Conservation (phyloP, 805 yeast species). For the Kuraishia borneana region DNA sequence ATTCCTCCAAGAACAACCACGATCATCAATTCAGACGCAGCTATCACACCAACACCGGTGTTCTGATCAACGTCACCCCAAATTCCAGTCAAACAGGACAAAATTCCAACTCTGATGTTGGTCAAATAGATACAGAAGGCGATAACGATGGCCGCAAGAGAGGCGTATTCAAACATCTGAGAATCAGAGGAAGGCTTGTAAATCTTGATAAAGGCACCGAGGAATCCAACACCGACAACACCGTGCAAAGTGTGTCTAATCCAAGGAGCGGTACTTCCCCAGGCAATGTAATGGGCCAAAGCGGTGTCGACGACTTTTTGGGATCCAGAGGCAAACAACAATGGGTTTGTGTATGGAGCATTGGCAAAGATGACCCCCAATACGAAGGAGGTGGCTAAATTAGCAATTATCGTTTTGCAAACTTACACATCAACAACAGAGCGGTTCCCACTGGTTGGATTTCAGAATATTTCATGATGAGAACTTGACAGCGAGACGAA, state of each 20-base stretch:
- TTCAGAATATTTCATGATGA: constrained; percentile 20
- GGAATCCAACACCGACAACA: constrained; percentile 51
- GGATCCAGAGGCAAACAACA: constrained; percentile 57
- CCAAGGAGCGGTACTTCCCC: constrained; percentile 55
- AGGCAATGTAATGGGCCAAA: constrained; percentile 58
- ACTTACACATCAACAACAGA: constrained; percentile 19
- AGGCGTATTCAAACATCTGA: constrained; percentile 82
- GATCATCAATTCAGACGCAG: constrained; percentile 76
- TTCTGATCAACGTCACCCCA: constrained; percentile 92
- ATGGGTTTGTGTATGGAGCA: constrained; percentile 69
- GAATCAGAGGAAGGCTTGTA: constrained; percentile 82
- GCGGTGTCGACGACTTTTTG: constrained; percentile 48
- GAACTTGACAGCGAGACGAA: neutral
- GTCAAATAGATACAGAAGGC: constrained; percentile 75
- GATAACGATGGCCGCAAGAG: constrained; percentile 61
- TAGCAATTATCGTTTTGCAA: neutral
- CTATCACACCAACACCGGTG: constrained; percentile 85
- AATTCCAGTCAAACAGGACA: constrained; percentile 53
- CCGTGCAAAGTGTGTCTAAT: constrained; percentile 54
- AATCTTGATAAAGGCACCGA: constrained; percentile 66
- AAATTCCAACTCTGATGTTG: constrained; percentile 72
- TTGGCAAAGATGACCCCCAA: constrained; percentile 73
- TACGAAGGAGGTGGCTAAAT: constrained; percentile 52
- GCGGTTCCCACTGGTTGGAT: constrained; percentile 32
- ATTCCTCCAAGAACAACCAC: constrained; percentile 66